Conservation (phyloP, 306 rosid species). For the Oemleria cerasiformis region DNA sequence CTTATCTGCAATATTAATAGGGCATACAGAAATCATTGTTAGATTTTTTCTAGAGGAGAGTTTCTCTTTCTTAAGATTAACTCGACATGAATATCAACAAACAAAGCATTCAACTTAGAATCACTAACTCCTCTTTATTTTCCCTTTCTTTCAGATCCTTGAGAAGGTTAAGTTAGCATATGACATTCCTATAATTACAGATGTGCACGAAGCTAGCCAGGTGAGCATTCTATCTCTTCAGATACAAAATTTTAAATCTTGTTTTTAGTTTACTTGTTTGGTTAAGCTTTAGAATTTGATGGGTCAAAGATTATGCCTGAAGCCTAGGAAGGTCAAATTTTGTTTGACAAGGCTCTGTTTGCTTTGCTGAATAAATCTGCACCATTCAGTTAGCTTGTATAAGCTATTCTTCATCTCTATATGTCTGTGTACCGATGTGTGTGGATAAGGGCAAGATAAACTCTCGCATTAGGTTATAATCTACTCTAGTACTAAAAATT, state of each 20-base stretch:
- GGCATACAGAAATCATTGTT: not conserved
- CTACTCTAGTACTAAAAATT: not conserved
- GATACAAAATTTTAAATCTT: not conserved
- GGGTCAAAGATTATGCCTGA: not conserved
- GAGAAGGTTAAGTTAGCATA: slow-evolving; percentile 90
- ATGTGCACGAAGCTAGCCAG: slow-evolving; percentile 79
- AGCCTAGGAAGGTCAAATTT: not conserved
- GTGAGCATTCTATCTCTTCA: slow-evolving; percentile 35
- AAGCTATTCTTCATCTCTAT: not conserved
- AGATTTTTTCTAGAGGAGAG: not conserved
- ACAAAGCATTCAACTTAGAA: not conserved
- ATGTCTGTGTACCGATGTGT: not conserved
- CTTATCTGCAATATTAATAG: slow-evolving; percentile 2
- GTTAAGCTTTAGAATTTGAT: not conserved
- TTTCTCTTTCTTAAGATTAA: not conserved
- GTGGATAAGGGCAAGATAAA: not conserved
- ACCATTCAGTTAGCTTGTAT: not conserved
- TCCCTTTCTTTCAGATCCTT: slow-evolving; percentile 56
- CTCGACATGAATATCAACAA: not conserved
- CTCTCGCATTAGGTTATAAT: not conserved
- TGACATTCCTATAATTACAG: slow-evolving; percentile 84
- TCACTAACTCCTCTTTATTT: not conserved
- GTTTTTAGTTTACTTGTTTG: not conserved
- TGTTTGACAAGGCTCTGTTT: not conserved
- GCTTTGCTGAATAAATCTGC: not conserved